Conservation (phyloP, 495 filamentous ascomycete genomes). For the Penicillium subrubescens region DNA sequence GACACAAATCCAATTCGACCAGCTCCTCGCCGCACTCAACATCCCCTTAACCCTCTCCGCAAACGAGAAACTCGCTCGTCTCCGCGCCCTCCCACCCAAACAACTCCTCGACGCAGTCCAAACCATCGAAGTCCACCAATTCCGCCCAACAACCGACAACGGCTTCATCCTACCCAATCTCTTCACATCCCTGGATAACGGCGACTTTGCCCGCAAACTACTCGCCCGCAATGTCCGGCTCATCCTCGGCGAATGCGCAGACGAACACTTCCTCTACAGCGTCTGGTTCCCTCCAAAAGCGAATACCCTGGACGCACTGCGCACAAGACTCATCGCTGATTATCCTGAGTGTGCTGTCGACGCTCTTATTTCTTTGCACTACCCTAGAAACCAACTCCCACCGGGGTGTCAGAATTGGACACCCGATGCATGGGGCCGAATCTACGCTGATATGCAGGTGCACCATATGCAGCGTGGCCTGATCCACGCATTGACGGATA, state of each 20-base stretch:
- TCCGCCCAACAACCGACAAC: constrained; percentile 54
- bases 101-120: constrained; percentile 44
- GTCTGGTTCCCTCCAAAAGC: constrained; percentile 41
- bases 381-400: constrained; percentile 36
- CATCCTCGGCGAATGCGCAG: constrained; percentile 56
- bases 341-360: constrained; percentile 50
- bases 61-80: constrained; percentile 45
- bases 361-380: constrained; percentile 46
- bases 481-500: constrained; percentile 32
- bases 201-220: constrained; percentile 47
- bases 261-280: constrained; percentile 57
- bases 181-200: constrained; percentile 50
- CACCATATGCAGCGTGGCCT: constrained; percentile 48
- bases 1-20: constrained; percentile 57
- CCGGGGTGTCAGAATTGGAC: constrained; percentile 34
- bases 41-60: constrained; percentile 46
- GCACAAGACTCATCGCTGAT: constrained; percentile 52
- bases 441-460: constrained; percentile 62
- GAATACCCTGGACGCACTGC: constrained; percentile 41
- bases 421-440: constrained; percentile 53
- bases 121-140: constrained; percentile 49
- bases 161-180: constrained; percentile 49
- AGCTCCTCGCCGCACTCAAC: constrained; percentile 48
- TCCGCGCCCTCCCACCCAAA: constrained; percentile 42
- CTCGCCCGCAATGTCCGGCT: constrained; percentile 47